Base-by-base conservation (phyloP, 2,329 filamentous ascomycete genomes). In the Corynespora cassiicola region DNA sequence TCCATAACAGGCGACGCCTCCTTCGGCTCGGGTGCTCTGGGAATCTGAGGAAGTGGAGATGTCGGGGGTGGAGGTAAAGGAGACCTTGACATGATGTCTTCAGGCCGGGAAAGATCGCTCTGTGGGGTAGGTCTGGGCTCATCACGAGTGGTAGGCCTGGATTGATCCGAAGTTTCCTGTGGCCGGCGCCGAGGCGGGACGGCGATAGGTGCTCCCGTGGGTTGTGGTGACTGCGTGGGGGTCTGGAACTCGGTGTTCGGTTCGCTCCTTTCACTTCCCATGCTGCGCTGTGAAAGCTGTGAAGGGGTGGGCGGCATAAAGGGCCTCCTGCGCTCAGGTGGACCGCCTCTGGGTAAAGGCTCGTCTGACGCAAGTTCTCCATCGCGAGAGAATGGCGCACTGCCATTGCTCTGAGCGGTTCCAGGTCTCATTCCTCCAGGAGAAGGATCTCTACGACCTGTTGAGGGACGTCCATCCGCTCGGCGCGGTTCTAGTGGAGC, bases 281-380 rank as follows among this genome's bases (percentile, higher is more conserved):
- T 26, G 39, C 56, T 63, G 10, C 50, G 45, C 36, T 61, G 54
- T 5, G 59, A 61, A 19, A 45, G 30, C 10, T 59, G 53, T 17
- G 63, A 58, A 18, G 56, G 52, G 7, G 58, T 46, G n/a, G 57
- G 76, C 42, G 85, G 79, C 81, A 88, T 86, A 0, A 84, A 82
- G 2, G 85, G 85, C 31, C 85, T 72, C 61, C 78, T 83, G 45
- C 85, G 75, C 52, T 86, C 83, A 0, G 85, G 85, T 1, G 65
- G 61, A 19, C 39, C 41, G 23, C 43, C 48, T 5, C 31, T 34
- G 38, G 40, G 40, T n/a, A 34, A 32, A 11, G 24, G 32, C 23
- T 63, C 60, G 20, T 65, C 62, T 34, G 49, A 40, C 7, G 47
- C 36, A 31, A 39, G 12, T 9, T 67, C 65, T 4, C 68, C 66